Evolutionary conservation across 495 filamentous ascomycete species (phyloP).

Genomic region (Rostrohypoxylon terebratum): DNA sequence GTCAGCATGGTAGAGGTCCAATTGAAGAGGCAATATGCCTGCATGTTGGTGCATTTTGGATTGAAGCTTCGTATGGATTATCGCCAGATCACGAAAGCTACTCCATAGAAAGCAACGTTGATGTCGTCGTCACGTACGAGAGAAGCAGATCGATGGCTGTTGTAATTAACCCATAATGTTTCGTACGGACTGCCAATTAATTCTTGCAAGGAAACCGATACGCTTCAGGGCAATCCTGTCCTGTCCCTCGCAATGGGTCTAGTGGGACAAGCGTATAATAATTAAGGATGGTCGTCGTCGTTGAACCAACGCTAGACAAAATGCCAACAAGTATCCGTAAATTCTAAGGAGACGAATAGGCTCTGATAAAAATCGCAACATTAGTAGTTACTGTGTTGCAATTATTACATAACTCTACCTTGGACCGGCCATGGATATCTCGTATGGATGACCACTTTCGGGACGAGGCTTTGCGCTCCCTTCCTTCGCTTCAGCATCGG

Average conservation of each 20-base stretch:
- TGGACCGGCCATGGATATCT: not conserved
- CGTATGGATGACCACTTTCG: not conserved
- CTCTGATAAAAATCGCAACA: not conserved
- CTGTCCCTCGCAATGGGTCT: not conserved
- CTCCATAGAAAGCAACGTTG: not conserved
- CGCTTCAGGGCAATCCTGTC: not conserved
- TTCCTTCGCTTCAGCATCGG: not conserved
- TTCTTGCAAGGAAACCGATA: not conserved
- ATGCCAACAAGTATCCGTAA: not conserved
- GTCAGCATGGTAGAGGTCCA: not conserved
- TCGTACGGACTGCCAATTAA: not conserved
- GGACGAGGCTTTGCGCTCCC: not conserved
- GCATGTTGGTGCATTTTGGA: not conserved
- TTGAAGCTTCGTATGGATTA: not conserved
- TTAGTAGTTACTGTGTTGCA: not conserved
- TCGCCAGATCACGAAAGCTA: not conserved
- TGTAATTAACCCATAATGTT: not conserved
- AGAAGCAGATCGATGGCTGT: not conserved
- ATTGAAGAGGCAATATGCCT: not conserved
- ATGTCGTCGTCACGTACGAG: not conserved
- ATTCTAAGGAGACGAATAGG: not conserved
- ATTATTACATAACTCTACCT: conserved; percentile 2
- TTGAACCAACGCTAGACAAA: not conserved
- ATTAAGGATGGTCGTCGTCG: not conserved
- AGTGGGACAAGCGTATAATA: not conserved